Conservation (phyloP, 805 yeast species). For the Yarrowia sp. region DNA sequence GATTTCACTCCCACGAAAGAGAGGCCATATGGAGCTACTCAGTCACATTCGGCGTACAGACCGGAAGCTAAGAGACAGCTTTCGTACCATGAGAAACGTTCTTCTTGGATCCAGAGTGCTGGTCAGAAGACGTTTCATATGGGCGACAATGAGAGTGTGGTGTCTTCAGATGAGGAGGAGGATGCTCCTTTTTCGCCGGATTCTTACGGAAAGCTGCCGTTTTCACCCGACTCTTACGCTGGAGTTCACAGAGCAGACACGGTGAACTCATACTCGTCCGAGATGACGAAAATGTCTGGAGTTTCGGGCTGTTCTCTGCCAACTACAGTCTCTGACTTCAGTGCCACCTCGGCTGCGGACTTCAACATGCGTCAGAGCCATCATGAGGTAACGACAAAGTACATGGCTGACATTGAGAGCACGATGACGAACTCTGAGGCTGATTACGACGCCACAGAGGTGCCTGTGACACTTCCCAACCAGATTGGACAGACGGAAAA, state of each 20-base stretch:
- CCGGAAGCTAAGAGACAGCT: constrained; percentile 11
- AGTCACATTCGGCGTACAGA: background rate
- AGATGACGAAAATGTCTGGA: constrained; percentile 24
- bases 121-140: constrained; percentile 26
- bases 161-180: constrained; percentile 19
- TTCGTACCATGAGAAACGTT: constrained; percentile 38
- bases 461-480: constrained; percentile 44
- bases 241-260: constrained; percentile 30
- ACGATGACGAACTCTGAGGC: constrained; percentile 3
- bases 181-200: constrained; percentile 24
- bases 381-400: constrained; percentile 25
- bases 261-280: constrained; percentile 18
- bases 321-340: constrained; percentile 17
- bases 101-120: constrained; percentile 40
- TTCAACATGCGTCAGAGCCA: constrained; percentile 25
- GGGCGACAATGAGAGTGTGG: constrained; percentile 15
- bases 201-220: constrained; percentile 23
- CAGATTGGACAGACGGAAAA: constrained; percentile 32
- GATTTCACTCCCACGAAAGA: constrained; percentile 24
- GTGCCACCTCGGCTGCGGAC: constrained; percentile 28
- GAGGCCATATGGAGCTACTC: background rate
- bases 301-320: constrained; percentile 34
- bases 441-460: constrained; percentile 33
- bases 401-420: constrained; percentile 21
- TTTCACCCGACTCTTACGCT: constrained; percentile 12